Conservation (phyloP, 768 basidiomycete species). For the Hygrocybe coccinea region DNA sequence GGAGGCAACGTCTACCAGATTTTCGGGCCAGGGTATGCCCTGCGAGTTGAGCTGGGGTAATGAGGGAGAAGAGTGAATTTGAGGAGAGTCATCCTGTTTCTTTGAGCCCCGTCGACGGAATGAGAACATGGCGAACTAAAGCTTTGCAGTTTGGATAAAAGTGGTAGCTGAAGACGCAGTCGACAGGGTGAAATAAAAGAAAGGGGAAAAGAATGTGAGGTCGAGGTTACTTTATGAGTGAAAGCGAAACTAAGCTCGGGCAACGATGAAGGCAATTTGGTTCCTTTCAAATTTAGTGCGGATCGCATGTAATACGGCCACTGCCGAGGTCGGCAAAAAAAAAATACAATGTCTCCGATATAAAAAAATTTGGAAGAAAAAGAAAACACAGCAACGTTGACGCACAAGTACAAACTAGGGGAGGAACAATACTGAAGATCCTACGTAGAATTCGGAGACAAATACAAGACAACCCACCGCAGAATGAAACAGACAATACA, state of each 20-base stretch:
- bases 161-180: constrained; percentile 8
- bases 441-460: no score
- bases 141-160: constrained; percentile 6
- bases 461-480: no score
- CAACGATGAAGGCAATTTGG: not conserved
- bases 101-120: constrained; percentile 65
- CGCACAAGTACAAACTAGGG: constrained; percentile 9
- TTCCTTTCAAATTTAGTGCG: no score
- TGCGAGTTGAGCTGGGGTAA: constrained; percentile 71
- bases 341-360: not conserved
- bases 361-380: constrained; percentile 19
- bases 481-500: not conserved
- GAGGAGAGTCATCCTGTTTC: constrained; percentile 42
- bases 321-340: not conserved
- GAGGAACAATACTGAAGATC: constrained; percentile 14
- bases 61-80: constrained; percentile 71
- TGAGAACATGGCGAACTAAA: constrained; percentile 52
- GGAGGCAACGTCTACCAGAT: constrained; percentile 68
- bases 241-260: not conserved
- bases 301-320: no score
- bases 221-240: not conserved
- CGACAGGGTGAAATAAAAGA: not conserved
- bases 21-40: constrained; percentile 81
- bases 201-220: not conserved
- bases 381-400: constrained; percentile 8